These are phyloP conservation scores for Grosmannia penicillata DNA, from an alignment of 2,329 filamentous ascomycete species.

Conservation along the genomic window DNA sequence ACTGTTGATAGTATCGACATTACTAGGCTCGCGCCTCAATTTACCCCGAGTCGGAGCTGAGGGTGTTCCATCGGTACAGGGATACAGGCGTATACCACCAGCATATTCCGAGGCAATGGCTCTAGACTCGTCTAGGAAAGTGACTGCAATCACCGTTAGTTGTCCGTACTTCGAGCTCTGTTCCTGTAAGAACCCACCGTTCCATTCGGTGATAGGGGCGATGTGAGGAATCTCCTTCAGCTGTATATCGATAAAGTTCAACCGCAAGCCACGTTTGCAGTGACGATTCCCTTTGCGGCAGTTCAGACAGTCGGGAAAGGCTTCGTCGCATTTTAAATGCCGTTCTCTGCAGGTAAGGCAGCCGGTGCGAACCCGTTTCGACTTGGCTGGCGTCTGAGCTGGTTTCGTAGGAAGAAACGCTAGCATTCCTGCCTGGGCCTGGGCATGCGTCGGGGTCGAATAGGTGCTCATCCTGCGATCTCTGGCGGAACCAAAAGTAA, in stretches of 20 bases:
- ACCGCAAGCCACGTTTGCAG: slow-evolving; percentile 71
- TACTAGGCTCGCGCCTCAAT: background rate
- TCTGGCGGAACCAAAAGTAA: background rate
- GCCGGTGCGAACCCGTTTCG: slow-evolving; percentile 46
- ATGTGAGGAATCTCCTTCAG: slow-evolving; percentile 53
- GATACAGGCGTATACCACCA: slow-evolving; percentile 63
- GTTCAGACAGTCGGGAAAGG: slow-evolving; percentile 49
- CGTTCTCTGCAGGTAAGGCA: slow-evolving; percentile 82
- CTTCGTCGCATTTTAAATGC: slow-evolving; percentile 85
- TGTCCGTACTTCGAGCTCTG: background rate
- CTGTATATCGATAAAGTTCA: slow-evolving; percentile 85
- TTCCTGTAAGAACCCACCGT: slow-evolving; percentile 22
- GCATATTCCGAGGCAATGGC: slow-evolving; percentile 82
- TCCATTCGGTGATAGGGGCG: slow-evolving; percentile 48
- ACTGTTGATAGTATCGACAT: too few relatives aligned
- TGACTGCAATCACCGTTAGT: slow-evolving; percentile 29
- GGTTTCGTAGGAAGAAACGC: background rate
- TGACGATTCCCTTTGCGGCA: slow-evolving; percentile 75
- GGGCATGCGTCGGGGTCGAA: slow-evolving; percentile 1
- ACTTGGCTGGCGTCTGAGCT: slow-evolving; percentile 1
- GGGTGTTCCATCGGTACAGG: slow-evolving; percentile 31
- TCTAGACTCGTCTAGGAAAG: slow-evolving; percentile 79
- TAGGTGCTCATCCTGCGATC: slow-evolving; percentile 8
- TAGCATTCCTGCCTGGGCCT: background rate
- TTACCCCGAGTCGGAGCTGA: slow-evolving; percentile 15